phyloP scores from a whole-genome alignment of 208 protist species.

The Leptomonas pyrrhocoris region DNA sequence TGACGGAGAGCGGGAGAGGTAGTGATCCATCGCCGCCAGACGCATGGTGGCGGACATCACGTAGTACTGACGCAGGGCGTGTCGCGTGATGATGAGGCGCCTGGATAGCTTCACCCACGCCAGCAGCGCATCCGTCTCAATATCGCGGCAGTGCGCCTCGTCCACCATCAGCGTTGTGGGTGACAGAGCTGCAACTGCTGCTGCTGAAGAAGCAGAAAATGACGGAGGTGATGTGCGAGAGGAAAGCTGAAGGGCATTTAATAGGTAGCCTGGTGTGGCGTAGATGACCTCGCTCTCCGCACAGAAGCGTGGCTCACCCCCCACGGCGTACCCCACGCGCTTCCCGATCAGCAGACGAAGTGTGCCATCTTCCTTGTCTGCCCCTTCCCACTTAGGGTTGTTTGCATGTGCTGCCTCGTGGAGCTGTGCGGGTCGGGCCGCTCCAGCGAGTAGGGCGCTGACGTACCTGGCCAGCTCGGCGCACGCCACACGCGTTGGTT shows the following conservation, averaged over 20 bases:
- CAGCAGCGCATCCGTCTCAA: constrained; percentile 74
- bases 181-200: constrained; percentile 4
- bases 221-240: not conserved
- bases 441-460: constrained; percentile 27
- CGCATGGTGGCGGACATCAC: constrained; percentile 83
- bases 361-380: not conserved
- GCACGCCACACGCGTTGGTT: constrained; percentile 82
- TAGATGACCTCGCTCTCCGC: constrained; percentile 74
- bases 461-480: constrained; percentile 62
- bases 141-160: constrained; percentile 76
- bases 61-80: constrained; percentile 47
- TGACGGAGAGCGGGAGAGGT: constrained; percentile 29
- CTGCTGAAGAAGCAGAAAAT: not conserved
- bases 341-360: constrained; percentile 32
- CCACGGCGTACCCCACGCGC: constrained; percentile 79
- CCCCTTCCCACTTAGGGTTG: not conserved
- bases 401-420: not conserved
- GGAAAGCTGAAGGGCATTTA: constrained; percentile 44
- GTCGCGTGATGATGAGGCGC: not conserved
- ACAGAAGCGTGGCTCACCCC: constrained; percentile 53
- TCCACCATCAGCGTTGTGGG: constrained; percentile 81
- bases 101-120: constrained; percentile 50
- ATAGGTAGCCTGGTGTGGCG: constrained; percentile 72
- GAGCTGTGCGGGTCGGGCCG: not conserved
- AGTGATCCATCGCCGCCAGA: constrained; percentile 46